A percentile compares a stretch with the other conserved stretches of the same genome.
Conservation (phyloP, 306 rosid species). For the Castanea sativa region DNA sequence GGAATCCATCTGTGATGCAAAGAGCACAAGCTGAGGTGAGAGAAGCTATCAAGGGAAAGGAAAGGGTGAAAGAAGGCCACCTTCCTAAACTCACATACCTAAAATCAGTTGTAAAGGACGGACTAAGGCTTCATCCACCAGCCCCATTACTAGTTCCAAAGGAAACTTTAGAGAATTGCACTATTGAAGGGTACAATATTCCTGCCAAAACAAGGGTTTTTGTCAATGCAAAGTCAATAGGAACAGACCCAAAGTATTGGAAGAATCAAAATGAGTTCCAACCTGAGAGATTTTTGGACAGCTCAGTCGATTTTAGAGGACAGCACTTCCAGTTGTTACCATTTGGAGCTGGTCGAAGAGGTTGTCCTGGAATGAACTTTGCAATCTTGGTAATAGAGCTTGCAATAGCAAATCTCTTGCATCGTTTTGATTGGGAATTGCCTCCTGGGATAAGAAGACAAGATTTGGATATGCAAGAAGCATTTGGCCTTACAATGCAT, state of each 20-base stretch:
- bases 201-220: conserved; percentile 15
- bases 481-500: conserved; percentile 5
- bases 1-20: conserved; percentile 18
- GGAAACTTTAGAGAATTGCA: conserved; percentile 7
- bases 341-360: conserved; percentile 27
- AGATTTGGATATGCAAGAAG: conserved; percentile 22
- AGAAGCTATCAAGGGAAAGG: conserved; percentile 12
- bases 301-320: conserved; percentile 17
- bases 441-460: conserved; percentile 17
- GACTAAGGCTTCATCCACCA: conserved; percentile 23
- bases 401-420: conserved; percentile 25
- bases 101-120: conserved; percentile 20
- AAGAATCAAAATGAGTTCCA: conserved; percentile 13
- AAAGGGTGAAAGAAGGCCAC: conserved; percentile 14
- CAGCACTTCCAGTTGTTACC: conserved; percentile 17
- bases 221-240: conserved; percentile 13
- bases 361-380: conserved; percentile 21
- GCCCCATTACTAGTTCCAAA: conserved; percentile 18
- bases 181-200: conserved; percentile 9
- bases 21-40: conserved; percentile 27
- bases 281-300: conserved; percentile 24
- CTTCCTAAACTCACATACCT: conserved; percentile 17
- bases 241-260: conserved; percentile 15
- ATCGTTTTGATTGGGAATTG: conserved; percentile 29
- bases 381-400: conserved; percentile 10